Conservation (phyloP, 331 rosid genomes). For the Prunus yedoensis region DNA sequence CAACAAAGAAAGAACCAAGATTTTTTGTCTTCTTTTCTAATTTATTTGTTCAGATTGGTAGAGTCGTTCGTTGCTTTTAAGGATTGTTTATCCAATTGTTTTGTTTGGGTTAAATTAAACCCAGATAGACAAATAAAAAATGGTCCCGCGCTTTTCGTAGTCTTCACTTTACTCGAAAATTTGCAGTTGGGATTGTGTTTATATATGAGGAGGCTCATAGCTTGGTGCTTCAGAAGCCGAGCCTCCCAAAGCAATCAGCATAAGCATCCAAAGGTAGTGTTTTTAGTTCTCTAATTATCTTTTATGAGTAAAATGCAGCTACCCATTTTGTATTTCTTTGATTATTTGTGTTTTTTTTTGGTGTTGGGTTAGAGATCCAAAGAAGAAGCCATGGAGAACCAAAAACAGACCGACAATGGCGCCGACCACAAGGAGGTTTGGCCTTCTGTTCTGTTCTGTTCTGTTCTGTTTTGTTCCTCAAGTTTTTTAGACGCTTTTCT, state of each 20-base stretch:
- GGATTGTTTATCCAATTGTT: constrained; percentile 26
- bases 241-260: constrained; percentile 23
- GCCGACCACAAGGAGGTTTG: constrained; percentile 42
- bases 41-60: not conserved
- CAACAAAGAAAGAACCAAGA: constrained; percentile 17
- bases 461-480: too few relatives aligned
- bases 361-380: constrained; percentile 39
- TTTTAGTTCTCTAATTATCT: not conserved
- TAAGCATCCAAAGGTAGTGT: constrained; percentile 48
- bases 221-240: constrained; percentile 48
- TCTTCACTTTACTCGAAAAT: constrained; percentile 53
- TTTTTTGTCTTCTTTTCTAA: not conserved
- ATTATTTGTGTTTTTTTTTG: constrained; percentile 23
- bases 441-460: not conserved
- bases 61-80: constrained; percentile 22
- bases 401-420: constrained; percentile 23
- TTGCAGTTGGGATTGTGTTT: not conserved
- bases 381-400: constrained; percentile 50
- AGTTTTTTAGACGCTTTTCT: not conserved
- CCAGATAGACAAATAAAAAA: constrained; percentile 20
- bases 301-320: not conserved
- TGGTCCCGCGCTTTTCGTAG: constrained; percentile 52
- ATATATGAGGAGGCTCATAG: constrained; percentile 50
- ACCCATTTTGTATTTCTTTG: constrained; percentile 11
- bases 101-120: constrained; percentile 2